A percentile compares a stretch with the other conserved stretches of the same genome.
phyloP scores from a whole-genome alignment of 2,329 filamentous ascomycete genomes.

The Didymella lethalis region DNA sequence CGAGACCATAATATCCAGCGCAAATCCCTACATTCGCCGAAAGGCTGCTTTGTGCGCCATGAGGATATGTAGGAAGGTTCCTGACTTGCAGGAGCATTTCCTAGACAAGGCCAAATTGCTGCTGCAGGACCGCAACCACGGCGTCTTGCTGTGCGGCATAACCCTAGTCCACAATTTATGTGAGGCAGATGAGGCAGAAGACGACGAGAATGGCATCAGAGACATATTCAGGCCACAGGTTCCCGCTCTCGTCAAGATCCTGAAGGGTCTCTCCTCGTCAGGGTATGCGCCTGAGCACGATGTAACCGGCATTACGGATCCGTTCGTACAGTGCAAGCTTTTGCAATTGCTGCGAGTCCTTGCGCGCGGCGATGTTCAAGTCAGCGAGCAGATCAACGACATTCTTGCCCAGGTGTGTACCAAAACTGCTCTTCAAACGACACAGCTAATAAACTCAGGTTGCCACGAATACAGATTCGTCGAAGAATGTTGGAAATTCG shows the following conservation, averaged over 20 bases:
- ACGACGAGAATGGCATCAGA: conserved; percentile 85
- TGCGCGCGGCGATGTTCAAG: conserved; percentile 82
- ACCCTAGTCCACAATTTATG: conserved; percentile 92
- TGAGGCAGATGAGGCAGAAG: conserved; percentile 92
- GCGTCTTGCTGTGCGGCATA: conserved; percentile 89
- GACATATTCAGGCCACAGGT: conserved; percentile 90
- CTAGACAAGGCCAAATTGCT: conserved; percentile 90
- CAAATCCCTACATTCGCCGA: conserved; percentile 96
- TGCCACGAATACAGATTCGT: conserved; percentile 95
- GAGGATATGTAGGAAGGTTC: conserved; percentile 97
- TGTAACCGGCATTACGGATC: conserved; percentile 96
- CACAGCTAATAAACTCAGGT: conserved; percentile 60
- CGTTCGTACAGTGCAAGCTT: conserved; percentile 97
- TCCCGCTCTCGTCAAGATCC: conserved; percentile 83
- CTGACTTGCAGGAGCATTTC: conserved; percentile 96
- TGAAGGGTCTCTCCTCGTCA: conserved; percentile 92
- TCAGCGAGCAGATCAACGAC: conserved; percentile 97
- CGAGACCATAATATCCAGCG: conserved; percentile 87
- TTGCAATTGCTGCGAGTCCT: conserved; percentile 84
- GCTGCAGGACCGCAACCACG: conserved; percentile 92
- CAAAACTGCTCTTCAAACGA: background rate
- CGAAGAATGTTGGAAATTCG: conserved; percentile 98
- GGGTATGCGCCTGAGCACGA: conserved; percentile 98
- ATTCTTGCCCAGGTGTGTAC: conserved; percentile 80
- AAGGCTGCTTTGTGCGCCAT: conserved; percentile 99